Percentiles rank a stretch among this genome's conserved stretches.
Conservation (phyloP, 2,329 filamentous ascomycete species). For the Ascochyta lentis region DNA sequence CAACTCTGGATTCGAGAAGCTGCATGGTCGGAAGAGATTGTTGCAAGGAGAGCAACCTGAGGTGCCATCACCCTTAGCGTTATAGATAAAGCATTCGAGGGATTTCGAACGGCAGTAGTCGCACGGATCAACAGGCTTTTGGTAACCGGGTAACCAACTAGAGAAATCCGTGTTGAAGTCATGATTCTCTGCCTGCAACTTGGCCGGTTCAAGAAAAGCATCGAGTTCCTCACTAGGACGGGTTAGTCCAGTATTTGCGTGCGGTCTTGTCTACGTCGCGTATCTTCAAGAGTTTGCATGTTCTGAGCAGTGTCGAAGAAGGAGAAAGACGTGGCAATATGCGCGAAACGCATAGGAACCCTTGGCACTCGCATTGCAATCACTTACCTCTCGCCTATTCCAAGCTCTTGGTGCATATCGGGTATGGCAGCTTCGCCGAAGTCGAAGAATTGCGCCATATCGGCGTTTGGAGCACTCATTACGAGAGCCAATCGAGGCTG, state of each 20-base stretch:
- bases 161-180: slow-evolving; percentile 53
- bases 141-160: slow-evolving; percentile 56
- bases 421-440: slow-evolving; percentile 48
- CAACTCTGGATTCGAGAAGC: slow-evolving; percentile 50
- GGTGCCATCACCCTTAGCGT: slow-evolving; percentile 47
- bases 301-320: neutral
- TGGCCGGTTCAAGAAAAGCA: slow-evolving; percentile 8
- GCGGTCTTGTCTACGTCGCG: neutral
- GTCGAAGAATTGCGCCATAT: slow-evolving; percentile 50
- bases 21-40: slow-evolving; percentile 57
- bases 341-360: neutral
- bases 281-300: neutral
- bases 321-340: neutral
- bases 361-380: too few relatives aligned
- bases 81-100: slow-evolving; percentile 57
- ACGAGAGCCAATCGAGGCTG: slow-evolving; percentile 4
- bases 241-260: neutral
- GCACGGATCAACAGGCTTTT: slow-evolving; percentile 54
- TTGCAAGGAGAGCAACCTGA: slow-evolving; percentile 55
- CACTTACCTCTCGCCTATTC: slow-evolving; percentile 25
- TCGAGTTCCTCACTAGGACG: slow-evolving; percentile 1
- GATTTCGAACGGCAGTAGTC: slow-evolving; percentile 56
- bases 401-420: slow-evolving; percentile 26
- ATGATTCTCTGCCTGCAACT: slow-evolving; percentile 13
- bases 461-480: slow-evolving; percentile 41